phyloP scores from a whole-genome alignment of 1,139 yeast genomes.

The Nadsonia commutata region DNA sequence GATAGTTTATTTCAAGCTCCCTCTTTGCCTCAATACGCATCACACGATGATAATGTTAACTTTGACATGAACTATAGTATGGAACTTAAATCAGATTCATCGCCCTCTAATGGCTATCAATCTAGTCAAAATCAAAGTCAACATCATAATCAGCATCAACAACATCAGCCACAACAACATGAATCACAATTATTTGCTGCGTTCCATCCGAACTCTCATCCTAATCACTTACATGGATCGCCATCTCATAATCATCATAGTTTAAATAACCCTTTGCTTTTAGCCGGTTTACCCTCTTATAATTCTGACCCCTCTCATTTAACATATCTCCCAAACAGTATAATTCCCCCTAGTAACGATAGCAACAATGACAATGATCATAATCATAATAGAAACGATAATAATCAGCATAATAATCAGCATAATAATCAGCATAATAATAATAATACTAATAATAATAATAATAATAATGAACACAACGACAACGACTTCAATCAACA shows the following conservation, averaged over 20 bases:
- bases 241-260: not conserved
- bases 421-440: not conserved
- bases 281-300: not conserved
- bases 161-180: too few relatives aligned
- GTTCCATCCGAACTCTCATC: not conserved
- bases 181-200: not conserved
- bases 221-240: not conserved
- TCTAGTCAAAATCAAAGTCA: constrained; percentile 2
- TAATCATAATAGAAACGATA: not conserved
- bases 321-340: not conserved
- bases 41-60: not conserved
- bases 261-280: not conserved
- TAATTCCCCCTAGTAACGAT: not conserved
- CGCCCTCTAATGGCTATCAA: too few relatives aligned
- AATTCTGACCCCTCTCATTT: not conserved
- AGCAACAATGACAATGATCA: not conserved
- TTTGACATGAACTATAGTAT: not conserved
- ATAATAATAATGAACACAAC: not conserved
- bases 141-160: too few relatives aligned
- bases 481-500: not conserved
- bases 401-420: not conserved
- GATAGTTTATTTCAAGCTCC: not conserved
- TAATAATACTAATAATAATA: not conserved
- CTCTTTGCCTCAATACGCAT: not conserved
- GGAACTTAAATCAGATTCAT: too few relatives aligned